Percentiles rank a stretch among this genome's conserved stretches.
Conservation (phyloP, 1,284 basidiomycete genomes). For the Boletus semigastroideus region DNA sequence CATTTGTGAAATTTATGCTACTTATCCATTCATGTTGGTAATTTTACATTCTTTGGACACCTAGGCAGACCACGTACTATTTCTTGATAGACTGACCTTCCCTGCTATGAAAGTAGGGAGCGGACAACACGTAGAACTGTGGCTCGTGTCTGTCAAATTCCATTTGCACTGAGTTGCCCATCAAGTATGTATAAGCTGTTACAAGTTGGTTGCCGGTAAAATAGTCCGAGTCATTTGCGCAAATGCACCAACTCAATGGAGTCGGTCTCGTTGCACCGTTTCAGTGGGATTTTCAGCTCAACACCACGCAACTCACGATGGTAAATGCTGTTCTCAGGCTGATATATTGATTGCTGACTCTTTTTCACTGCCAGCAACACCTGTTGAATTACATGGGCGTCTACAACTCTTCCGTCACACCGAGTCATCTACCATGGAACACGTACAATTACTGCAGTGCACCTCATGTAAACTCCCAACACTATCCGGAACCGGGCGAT, state of each 20-base stretch:
- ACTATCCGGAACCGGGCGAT: constrained; percentile 36
- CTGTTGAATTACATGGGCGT: constrained; percentile 22
- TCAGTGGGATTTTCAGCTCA: not conserved
- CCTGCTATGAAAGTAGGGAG: too few relatives aligned
- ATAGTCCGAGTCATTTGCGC: too few relatives aligned
- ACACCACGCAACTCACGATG: constrained; percentile 10
- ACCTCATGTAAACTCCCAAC: constrained; percentile 44
- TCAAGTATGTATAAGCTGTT: too few relatives aligned
- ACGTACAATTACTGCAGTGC: constrained; percentile 58
- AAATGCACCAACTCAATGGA: too few relatives aligned
- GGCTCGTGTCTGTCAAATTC: too few relatives aligned
- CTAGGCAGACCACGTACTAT: not conserved
- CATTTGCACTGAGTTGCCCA: too few relatives aligned
- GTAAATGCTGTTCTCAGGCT: constrained; percentile 1
- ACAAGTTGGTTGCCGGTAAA: too few relatives aligned
- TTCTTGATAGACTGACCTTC: not conserved
- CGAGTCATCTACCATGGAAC: constrained; percentile 43
- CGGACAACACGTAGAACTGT: too few relatives aligned
- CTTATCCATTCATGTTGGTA: not conserved
- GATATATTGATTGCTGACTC: not conserved
- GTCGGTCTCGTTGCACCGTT: not conserved
- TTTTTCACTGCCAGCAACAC: constrained; percentile 6
- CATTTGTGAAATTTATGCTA: not conserved
- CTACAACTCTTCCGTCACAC: constrained; percentile 44
- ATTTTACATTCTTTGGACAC: not conserved